phyloP scores from a whole-genome alignment of 1,284 basidiomycete genomes.

The Volvariella surrecta region DNA sequence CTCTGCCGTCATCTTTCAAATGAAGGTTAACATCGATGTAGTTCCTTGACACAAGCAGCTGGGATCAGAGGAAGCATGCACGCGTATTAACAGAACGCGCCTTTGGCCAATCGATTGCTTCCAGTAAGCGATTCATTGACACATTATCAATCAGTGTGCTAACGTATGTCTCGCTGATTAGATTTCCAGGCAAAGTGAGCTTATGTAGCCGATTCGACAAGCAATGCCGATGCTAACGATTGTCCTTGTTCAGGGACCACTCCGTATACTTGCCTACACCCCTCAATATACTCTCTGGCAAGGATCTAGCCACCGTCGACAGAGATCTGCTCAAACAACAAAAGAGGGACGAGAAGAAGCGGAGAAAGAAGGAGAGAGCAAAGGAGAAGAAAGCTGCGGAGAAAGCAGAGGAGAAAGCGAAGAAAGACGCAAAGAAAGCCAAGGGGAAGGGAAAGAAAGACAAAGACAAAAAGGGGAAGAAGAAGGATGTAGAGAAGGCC shows the following conservation, averaged over 20 bases:
- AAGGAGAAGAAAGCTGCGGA: constrained; percentile 7
- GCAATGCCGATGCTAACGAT: not conserved
- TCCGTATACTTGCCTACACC: constrained; percentile 15
- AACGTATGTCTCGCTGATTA: constrained; percentile 8
- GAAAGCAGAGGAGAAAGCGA: not conserved
- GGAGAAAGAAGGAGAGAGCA: constrained; percentile 18
- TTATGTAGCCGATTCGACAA: not conserved
- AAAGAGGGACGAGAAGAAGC: constrained; percentile 9
- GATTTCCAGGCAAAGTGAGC: constrained; percentile 20
- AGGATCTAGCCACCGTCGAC: constrained; percentile 13
- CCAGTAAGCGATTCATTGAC: constrained; percentile 25
- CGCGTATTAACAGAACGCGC: constrained; percentile 33
- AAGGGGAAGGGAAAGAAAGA: not conserved
- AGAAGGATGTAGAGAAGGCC: constrained; percentile 4
- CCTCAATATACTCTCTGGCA: constrained; percentile 16
- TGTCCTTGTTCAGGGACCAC: constrained; percentile 11
- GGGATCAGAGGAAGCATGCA: constrained; percentile 29
- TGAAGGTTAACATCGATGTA: not conserved
- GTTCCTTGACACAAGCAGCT: constrained; percentile 19
- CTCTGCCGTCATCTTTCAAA: not conserved
- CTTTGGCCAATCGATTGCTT: constrained; percentile 37
- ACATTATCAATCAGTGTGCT: constrained; percentile 1
- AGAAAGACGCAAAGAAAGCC: constrained; percentile 5
- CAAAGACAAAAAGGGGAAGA: constrained; percentile 10
- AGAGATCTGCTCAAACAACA: too few species aligned